Conservation (phyloP, 345 rosid species). For the Gossypium thurberi region DNA sequence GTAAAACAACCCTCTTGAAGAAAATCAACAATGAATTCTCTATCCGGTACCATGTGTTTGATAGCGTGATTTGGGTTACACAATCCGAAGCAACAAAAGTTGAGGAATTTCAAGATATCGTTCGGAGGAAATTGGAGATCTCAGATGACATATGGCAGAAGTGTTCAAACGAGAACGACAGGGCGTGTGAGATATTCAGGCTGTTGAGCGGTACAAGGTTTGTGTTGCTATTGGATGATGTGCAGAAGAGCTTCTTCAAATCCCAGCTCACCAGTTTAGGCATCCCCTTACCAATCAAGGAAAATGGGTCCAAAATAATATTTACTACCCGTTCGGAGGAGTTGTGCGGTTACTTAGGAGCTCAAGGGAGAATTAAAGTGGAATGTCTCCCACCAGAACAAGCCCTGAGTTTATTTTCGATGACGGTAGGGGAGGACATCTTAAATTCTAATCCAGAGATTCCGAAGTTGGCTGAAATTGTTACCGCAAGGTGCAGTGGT, state of each 20-base stretch:
- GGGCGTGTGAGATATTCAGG: not conserved
- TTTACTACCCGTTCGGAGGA: constrained; percentile 14
- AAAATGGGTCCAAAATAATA: constrained; percentile 10
- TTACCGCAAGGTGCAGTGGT: constrained; percentile 4
- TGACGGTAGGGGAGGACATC: not conserved
- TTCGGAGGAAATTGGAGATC: not conserved
- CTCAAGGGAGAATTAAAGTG: not conserved
- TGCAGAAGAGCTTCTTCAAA: not conserved
- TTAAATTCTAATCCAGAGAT: not conserved
- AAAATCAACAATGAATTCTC: constrained; percentile 4
- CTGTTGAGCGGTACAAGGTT: not conserved
- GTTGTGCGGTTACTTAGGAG: constrained; percentile 5
- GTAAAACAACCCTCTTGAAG: constrained; percentile 2
- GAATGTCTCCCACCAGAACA: not conserved
- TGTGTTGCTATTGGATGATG: constrained; percentile 19
- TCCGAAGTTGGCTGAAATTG: not conserved
- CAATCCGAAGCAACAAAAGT: not conserved
- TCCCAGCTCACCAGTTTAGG: not conserved
- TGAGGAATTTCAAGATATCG: not conserved
- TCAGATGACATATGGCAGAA: not conserved
- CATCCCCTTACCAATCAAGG: not conserved
- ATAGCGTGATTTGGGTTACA: not conserved
- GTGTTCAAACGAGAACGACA: not conserved
- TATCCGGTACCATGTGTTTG: not conserved
- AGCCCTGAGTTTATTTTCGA: constrained; percentile 7